phyloP scores from a whole-genome alignment of 2,329 filamentous ascomycete genomes.

The Aschersonia sp. region DNA sequence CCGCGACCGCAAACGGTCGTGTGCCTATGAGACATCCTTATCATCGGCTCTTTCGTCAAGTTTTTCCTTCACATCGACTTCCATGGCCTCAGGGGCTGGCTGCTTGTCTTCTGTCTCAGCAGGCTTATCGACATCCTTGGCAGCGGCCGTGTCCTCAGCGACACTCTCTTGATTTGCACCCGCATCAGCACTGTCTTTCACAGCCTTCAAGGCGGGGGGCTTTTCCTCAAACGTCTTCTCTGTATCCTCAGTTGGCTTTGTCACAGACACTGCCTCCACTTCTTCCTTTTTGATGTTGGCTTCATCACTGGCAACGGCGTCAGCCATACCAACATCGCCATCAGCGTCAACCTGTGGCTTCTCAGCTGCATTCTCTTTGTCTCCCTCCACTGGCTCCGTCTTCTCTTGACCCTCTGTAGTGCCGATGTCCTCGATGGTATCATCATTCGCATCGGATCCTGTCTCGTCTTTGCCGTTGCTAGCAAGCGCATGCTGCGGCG shows the following conservation, averaged over 20 bases:
- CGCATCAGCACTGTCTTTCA: conserved; percentile 3
- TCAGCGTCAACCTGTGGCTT: conserved; percentile 26
- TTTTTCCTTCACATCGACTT: conserved; percentile 18
- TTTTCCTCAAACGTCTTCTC: conserved; percentile 14
- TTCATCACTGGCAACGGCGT: conserved; percentile 16
- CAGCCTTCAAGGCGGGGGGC: conserved; percentile 6
- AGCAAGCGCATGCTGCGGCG: conserved; percentile 3
- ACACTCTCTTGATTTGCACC: conserved; percentile 5
- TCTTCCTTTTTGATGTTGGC: conserved; percentile 27
- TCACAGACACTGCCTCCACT: conserved; percentile 15
- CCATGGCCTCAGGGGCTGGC: conserved; percentile 16
- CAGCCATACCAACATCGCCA: conserved; percentile 37
- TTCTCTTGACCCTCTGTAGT: conserved; percentile 12
- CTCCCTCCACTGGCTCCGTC: conserved; percentile 9
- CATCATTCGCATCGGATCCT: conserved; percentile 21
- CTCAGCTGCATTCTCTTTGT: conserved; percentile 7
- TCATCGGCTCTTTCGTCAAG: conserved; percentile 11
- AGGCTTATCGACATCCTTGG: conserved; percentile 11
- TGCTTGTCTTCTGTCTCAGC: conserved; percentile 7
- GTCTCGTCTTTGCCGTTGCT: conserved; percentile 13
- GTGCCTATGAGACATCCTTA: conserved; percentile 9
- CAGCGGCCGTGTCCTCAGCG: conserved; percentile 5
- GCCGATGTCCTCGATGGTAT: conserved; percentile 29
- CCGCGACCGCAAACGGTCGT: conserved; percentile 1
- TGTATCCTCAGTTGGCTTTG: conserved; percentile 16